Base-by-base conservation (phyloP, 1,284 basidiomycete species). In the Malassezia sympodialis region DNA sequence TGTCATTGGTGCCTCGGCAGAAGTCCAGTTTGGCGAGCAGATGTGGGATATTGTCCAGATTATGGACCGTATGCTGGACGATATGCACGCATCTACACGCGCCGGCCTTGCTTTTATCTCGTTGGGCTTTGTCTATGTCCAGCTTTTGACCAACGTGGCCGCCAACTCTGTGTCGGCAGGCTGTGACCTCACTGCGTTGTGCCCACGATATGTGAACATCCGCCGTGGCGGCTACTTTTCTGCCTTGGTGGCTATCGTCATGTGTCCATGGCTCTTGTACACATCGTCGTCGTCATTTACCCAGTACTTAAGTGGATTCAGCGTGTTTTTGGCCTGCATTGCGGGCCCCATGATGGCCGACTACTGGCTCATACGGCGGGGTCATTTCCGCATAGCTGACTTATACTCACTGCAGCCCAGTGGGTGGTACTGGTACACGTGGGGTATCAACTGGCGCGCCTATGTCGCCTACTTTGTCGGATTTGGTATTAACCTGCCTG, bases 161-260 rank as follows among this genome's bases (percentile, higher is more conserved):
- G 87, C 88, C 48, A 90, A 90, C 77, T 85, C 84, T 3, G 82
- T 90, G 62, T 84, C 83, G 32, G 87, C 87, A 4, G 87, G 88
- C 6, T 87, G 86, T 67, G 88, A 90, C 76, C 76, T 90, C 61
- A 88, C 87, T 0, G 83, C 87, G 2, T 79, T 89, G 6, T 70
- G 76, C 53, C 78, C 88, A 53, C 83, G 84, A 27, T 90, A 83
- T 77, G 83, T 90, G 69, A 88, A 86, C 75, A 90, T 90, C 67
- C 83, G 88, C 24, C 81, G 87, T 17, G 88, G 89, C 17, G 85
- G 85, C 3, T 87, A 85, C 72, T 76, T 90, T 49, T 84, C 83
- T 17, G 85, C 85, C 1, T 78, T 84, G 34, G 81, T 88, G 50
- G 87, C 85, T 8, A 73, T 88, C 37, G 81, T 79, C 73, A 86